Percentiles rank a stretch among this genome's conserved stretches.
Evolutionary conservation across 2,329 filamentous ascomycete species (phyloP).

Genomic region (Paraconiothyrium brasiliense): DNA sequence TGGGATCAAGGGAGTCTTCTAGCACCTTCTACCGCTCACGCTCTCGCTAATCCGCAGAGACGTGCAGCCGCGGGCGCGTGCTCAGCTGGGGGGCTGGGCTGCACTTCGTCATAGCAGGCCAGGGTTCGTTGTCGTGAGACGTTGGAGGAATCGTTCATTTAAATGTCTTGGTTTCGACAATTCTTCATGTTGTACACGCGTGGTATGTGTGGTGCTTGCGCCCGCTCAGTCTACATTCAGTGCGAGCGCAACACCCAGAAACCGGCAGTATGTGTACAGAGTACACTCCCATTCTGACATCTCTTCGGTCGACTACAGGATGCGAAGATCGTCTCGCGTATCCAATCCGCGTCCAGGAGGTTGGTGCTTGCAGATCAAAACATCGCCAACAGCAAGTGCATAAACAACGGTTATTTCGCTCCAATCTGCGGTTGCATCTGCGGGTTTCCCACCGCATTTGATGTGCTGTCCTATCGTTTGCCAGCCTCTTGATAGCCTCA

Average conservation of each 20-base stretch:
- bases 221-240: too few relatives aligned
- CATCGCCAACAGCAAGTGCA: conserved; percentile 33
- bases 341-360: conserved; percentile 36
- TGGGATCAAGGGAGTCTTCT: conserved; percentile 39
- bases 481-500: conserved; percentile 16
- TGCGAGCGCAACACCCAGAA: too few relatives aligned
- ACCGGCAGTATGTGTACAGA: neutral
- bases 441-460: conserved; percentile 1
- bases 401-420: conserved; percentile 21
- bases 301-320: neutral
- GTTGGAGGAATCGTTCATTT: neutral
- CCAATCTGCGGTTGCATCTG: conserved; percentile 12
- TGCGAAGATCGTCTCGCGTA: conserved; percentile 11
- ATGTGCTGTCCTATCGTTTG: conserved; percentile 19
- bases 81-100: conserved; percentile 9
- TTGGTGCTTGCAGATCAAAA: conserved; percentile 39
- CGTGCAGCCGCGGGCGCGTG: conserved; percentile 34
- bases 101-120: conserved; percentile 7
- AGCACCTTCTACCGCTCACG: conserved; percentile 42
- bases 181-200: neutral
- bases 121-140: neutral
- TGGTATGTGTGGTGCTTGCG: too few relatives aligned
- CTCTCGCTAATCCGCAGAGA: conserved; percentile 23
- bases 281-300: neutral
- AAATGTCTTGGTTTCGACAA: neutral